Conservation (phyloP, 257 asterid species). For the Coffea canephora region DNA sequence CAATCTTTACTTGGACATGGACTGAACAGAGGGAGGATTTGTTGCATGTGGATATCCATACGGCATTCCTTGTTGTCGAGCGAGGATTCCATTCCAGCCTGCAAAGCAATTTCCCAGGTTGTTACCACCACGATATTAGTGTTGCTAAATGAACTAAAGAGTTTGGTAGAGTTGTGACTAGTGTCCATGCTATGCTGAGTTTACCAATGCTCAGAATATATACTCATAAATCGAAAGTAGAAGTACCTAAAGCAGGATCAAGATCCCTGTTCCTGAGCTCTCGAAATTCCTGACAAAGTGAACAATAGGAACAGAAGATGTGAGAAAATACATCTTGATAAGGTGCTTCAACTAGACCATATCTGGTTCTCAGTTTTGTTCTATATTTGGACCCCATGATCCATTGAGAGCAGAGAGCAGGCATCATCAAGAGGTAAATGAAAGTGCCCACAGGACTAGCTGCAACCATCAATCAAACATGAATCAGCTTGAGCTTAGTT, state of each 20-base stretch:
- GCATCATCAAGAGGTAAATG: conserved; percentile 41
- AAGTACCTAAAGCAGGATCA: conserved; percentile 30
- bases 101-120: conserved; percentile 7
- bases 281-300: conserved; percentile 55
- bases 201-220: not conserved
- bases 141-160: not conserved
- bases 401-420: conserved; percentile 38
- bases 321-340: conserved; percentile 40
- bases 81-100: conserved; percentile 56
- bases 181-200: no score
- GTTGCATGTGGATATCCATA: conserved; percentile 20
- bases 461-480: conserved; percentile 13
- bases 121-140: not conserved
- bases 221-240: not conserved
- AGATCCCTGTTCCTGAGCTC: conserved; percentile 45
- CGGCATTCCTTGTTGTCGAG: conserved; percentile 31
- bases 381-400: conserved; percentile 45
- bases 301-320: conserved; percentile 39
- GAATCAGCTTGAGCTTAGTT: not conserved
- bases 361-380: conserved; percentile 36
- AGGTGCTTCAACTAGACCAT: conserved; percentile 52
- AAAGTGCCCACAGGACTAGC: conserved; percentile 40
- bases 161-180: not conserved
- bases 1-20: conserved; percentile 33
- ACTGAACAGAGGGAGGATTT: conserved; percentile 39